These are phyloP conservation scores for Solanum sejunctum DNA, from an alignment of 257 asterid species.

Conservation along the genomic window DNA sequence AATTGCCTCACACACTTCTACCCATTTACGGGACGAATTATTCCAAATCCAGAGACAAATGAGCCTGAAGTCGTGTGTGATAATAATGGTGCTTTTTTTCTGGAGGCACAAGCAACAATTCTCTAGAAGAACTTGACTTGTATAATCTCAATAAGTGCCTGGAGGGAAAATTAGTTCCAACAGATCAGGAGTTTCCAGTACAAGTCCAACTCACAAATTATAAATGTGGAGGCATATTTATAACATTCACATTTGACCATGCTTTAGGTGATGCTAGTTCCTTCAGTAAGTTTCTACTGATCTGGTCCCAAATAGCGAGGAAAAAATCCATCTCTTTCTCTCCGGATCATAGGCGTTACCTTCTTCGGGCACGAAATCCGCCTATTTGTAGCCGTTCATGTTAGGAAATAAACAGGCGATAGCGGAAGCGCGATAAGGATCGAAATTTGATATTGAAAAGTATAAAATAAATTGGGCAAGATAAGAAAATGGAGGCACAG, in stretches of 20 bases:
- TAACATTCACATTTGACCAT: conserved; percentile 47
- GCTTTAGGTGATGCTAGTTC: conserved; percentile 51
- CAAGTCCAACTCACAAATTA: conserved; percentile 37
- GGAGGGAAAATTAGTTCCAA: conserved; percentile 20
- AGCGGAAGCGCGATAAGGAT: too few relatives aligned
- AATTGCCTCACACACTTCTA: conserved; percentile 32
- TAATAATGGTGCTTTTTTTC: conserved; percentile 33
- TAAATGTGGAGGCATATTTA: conserved; percentile 24
- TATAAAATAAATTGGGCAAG: too few relatives aligned
- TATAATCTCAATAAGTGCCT: conserved; percentile 29
- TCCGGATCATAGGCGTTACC: conserved; percentile 31
- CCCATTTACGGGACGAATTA: conserved; percentile 40
- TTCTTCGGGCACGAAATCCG: conserved; percentile 19
- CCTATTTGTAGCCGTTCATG: conserved; percentile 25
- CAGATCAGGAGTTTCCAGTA: conserved; percentile 11
- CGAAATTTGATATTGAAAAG: too few relatives aligned
- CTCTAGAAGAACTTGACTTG: conserved; percentile 24
- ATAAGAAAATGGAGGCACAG: too few relatives aligned
- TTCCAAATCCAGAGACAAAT: conserved; percentile 16
- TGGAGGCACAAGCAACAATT: conserved; percentile 31
- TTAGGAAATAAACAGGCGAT: too few relatives aligned
- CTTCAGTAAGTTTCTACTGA: conserved; percentile 34
- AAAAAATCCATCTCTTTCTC: conserved; percentile 18
- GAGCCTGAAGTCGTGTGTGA: conserved; percentile 47
- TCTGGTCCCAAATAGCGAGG: conserved; percentile 39